Evolutionary conservation across 179 eudicot genomes (phyloP).

Genomic region (Camellia oleifera): DNA sequence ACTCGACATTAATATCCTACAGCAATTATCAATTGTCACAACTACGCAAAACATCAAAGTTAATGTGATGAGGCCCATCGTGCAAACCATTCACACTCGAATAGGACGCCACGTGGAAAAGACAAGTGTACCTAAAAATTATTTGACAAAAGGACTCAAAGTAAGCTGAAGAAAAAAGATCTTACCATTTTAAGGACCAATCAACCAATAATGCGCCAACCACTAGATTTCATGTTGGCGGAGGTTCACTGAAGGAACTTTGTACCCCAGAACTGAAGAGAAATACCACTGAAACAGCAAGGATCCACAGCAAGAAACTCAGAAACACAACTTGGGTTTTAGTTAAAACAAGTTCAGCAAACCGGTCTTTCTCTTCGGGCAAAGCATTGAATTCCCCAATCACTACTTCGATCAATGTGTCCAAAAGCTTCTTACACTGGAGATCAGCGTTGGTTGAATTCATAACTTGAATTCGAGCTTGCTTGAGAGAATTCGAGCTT

Average conservation of each 20-base stretch:
- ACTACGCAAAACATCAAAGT: no score
- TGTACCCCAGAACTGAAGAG: constrained; percentile 19
- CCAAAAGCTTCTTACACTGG: constrained; percentile 40
- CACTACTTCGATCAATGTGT: constrained; percentile 33
- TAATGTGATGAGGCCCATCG: no score
- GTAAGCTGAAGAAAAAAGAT: background rate
- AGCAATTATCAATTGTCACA: no score
- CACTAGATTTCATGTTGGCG: constrained; percentile 44
- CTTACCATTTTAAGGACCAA: constrained; percentile 1
- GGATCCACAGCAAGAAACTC: constrained; percentile 32
- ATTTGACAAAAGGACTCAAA: background rate
- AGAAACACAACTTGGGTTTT: constrained; percentile 20
- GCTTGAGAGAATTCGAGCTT: constrained; percentile 42
- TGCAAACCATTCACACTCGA: no score
- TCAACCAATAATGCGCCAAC: background rate
- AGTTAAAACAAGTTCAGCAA: constrained; percentile 21
- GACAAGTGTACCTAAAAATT: no score
- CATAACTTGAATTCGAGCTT: constrained; percentile 32
- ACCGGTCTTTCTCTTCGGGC: constrained; percentile 31
- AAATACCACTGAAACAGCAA: constrained; percentile 21
- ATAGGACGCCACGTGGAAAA: no score
- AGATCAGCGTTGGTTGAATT: constrained; percentile 30
- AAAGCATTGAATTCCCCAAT: constrained; percentile 35
- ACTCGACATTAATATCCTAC: no score
- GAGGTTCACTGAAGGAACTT: constrained; percentile 29